phyloP scores from a whole-genome alignment of 1,139 yeast genomes.

The Yamadazyma triangularis region DNA sequence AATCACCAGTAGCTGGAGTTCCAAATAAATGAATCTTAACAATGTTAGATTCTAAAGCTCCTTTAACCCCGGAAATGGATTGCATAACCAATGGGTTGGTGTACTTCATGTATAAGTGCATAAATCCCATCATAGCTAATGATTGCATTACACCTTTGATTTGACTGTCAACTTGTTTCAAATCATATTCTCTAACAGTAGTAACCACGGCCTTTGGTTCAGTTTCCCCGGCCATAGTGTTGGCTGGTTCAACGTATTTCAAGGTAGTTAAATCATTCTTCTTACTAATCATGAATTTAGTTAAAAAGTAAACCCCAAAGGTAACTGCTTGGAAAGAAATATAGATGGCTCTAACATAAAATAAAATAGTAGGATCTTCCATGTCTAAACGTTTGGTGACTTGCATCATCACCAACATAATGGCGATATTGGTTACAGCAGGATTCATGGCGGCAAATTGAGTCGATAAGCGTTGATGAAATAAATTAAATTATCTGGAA shows the following conservation, averaged over 20 bases:
- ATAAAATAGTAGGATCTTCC: constrained; percentile 73
- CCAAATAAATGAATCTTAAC: constrained; percentile 90
- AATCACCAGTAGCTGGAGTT: constrained; percentile 79
- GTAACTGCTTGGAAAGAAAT: constrained; percentile 63
- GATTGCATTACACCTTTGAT: constrained; percentile 84
- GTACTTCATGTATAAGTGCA: constrained; percentile 97
- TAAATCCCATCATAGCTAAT: constrained; percentile 96
- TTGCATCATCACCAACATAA: constrained; percentile 98
- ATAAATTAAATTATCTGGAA: neutral
- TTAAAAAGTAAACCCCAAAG: constrained; percentile 60
- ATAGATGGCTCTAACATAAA: constrained; percentile 76
- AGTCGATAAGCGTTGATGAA: too few species aligned
- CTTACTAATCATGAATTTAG: constrained; percentile 55
- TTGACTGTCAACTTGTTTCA: constrained; percentile 74
- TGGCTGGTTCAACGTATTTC: constrained; percentile 86
- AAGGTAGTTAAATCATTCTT: constrained; percentile 91
- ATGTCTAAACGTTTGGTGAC: constrained; percentile 85
- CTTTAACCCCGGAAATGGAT: constrained; percentile 83
- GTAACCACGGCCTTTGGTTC: constrained; percentile 77
- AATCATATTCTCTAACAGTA: constrained; percentile 92
- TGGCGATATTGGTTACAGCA: constrained; percentile 75
- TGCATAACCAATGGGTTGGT: constrained; percentile 97
- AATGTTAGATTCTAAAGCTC: constrained; percentile 86
- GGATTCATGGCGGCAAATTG: constrained; percentile 87
- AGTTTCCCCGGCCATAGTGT: constrained; percentile 70